These are phyloP conservation scores for Fomitopsis pulvina DNA, from an alignment of 768 basidiomycete species.

Conservation along the genomic window DNA sequence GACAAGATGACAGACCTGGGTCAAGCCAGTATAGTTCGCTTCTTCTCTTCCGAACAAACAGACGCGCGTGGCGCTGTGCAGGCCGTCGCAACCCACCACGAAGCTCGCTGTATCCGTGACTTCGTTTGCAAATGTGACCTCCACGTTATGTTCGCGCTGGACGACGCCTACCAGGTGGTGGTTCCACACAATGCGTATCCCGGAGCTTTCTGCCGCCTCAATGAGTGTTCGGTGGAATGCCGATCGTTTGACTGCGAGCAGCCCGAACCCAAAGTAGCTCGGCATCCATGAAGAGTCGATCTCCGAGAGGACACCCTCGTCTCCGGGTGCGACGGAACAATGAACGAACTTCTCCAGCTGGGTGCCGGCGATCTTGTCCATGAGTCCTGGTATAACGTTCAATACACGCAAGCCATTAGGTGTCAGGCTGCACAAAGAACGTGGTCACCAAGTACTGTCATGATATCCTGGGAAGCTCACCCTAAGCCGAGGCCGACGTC, in stretches of 20 bases:
- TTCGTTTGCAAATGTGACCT: slow-evolving; percentile 30
- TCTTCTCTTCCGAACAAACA: slow-evolving; percentile 30
- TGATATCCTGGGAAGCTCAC: too few species aligned
- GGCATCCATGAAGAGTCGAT: slow-evolving; percentile 14
- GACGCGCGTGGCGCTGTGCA: slow-evolving; percentile 34
- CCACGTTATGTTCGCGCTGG: slow-evolving; percentile 25
- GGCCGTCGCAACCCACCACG: slow-evolving; percentile 37
- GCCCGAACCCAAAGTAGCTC: too few species aligned
- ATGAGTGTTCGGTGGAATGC: too few species aligned
- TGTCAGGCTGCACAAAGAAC: slow-evolving; percentile 10
- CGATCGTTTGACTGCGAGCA: too few species aligned
- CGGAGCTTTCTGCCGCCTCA: slow-evolving; percentile 24
- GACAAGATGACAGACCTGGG: slow-evolving; percentile 23
- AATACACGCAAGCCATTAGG: slow-evolving; percentile 11
- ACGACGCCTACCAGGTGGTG: slow-evolving; percentile 26
- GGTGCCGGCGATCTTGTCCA: slow-evolving; percentile 7
- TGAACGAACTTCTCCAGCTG: not conserved
- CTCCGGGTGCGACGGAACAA: slow-evolving; percentile 16
- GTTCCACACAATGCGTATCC: slow-evolving; percentile 29
- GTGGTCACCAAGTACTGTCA: too few species aligned
- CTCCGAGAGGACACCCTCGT: slow-evolving; percentile 22
- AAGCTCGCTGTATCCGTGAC: slow-evolving; percentile 28
- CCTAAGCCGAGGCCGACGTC: slow-evolving; percentile 27
- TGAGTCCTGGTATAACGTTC: slow-evolving; percentile 7
- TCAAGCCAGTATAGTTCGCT: slow-evolving; percentile 31